Evolutionary conservation across 1,284 basidiomycete genomes (phyloP).

Genomic region (Papiliotrema terrestris): DNA sequence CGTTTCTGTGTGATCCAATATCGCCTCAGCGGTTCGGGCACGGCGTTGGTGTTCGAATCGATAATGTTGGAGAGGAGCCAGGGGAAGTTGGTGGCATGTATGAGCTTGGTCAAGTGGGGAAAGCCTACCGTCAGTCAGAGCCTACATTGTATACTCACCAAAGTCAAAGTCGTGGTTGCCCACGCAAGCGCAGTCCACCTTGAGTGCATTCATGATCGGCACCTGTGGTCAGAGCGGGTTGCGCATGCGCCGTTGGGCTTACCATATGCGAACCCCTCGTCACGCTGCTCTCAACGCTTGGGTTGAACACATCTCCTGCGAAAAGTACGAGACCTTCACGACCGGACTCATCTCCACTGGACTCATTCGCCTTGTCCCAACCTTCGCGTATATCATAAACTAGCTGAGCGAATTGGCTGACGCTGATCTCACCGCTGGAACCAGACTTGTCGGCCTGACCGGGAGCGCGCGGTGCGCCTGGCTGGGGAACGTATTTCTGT

Average conservation of each 20-base stretch:
- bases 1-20: constrained; percentile 63
- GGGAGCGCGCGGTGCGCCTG: constrained; percentile 22
- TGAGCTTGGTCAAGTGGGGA: constrained; percentile 71
- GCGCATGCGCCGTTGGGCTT: constrained; percentile 21
- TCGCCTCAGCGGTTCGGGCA: constrained; percentile 59
- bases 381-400: constrained; percentile 32
- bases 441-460: background rate
- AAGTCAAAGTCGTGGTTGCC: constrained; percentile 86
- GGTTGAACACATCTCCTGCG: constrained; percentile 83
- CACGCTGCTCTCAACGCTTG: constrained; percentile 79
- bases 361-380: constrained; percentile 26
- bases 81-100: constrained; percentile 65
- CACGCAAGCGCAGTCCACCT: constrained; percentile 43
- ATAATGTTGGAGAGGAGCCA: constrained; percentile 73
- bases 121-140: constrained; percentile 53
- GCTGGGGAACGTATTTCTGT: constrained; percentile 50
- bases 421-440: constrained; percentile 30
- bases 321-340: constrained; percentile 66
- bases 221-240: constrained; percentile 51
- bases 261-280: constrained; percentile 92
- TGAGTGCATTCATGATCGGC: constrained; percentile 66
- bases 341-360: constrained; percentile 41
- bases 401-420: constrained; percentile 52
- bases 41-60: constrained; percentile 59
- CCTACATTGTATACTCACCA: constrained; percentile 41